A percentile compares a stretch with the other conserved stretches of the same genome.
Conservation (phyloP, 495 filamentous ascomycete species). For the Neurospora tetraspora region DNA sequence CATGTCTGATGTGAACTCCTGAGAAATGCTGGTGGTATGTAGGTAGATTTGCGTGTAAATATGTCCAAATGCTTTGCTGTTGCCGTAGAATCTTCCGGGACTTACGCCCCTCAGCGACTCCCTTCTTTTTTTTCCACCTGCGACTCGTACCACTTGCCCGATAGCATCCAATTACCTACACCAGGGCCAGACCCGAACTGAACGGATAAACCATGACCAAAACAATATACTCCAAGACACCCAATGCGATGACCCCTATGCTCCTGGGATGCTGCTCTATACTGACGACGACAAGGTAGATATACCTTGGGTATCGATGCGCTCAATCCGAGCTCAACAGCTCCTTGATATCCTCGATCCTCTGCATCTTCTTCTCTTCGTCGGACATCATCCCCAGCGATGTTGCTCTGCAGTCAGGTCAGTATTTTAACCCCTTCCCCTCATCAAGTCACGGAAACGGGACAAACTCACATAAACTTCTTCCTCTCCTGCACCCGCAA, state of each 20-base stretch:
- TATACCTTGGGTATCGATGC: neutral
- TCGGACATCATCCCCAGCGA: slow-evolving; percentile 88
- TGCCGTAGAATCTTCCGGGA: too few species aligned
- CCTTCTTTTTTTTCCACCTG: too few species aligned
- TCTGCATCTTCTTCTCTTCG: slow-evolving; percentile 81
- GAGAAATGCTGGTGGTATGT: too few species aligned
- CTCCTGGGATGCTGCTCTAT: neutral
- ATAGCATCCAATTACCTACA: neutral
- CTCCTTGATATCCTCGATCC: slow-evolving; percentile 90
- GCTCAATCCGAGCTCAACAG: slow-evolving; percentile 55
- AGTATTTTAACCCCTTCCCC: neutral
- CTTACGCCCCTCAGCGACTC: too few species aligned
- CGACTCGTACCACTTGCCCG: neutral
- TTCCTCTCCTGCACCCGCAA: slow-evolving; percentile 88
- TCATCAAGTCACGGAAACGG: neutral
- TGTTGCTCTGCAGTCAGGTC: slow-evolving; percentile 57
- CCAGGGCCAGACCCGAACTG: neutral
- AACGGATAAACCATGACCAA: neutral
- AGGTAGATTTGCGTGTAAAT: too few species aligned
- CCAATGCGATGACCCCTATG: neutral
- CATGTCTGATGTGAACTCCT: too few species aligned
- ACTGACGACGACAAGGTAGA: neutral
- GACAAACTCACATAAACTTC: slow-evolving; percentile 70
- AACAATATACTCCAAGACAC: neutral
- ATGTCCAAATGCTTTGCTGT: too few species aligned